A percentile compares a stretch with the other conserved stretches of the same genome.
Evolutionary conservation across 805 yeast genomes (phyloP).

Genomic region (Starmerella tilneyi): DNA sequence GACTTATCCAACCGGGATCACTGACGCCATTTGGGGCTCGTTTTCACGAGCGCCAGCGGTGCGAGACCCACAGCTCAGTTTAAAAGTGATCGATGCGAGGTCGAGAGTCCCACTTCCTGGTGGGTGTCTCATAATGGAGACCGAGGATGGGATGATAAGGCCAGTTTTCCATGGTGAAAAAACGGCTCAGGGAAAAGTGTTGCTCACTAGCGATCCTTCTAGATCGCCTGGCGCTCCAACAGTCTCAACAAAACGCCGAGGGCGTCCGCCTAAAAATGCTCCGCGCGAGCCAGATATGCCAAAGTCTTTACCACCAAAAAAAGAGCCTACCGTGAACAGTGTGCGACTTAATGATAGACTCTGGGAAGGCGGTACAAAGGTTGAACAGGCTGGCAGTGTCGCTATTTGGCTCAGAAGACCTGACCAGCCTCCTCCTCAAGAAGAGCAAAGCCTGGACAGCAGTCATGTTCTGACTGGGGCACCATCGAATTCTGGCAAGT

Average conservation of each 20-base stretch:
- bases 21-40: background rate
- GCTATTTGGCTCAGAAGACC: no score
- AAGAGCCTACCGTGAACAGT: background rate
- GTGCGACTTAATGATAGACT: background rate
- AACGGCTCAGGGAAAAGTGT: conserved; percentile 7
- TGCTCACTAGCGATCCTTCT: conserved; percentile 9
- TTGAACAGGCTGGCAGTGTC: no score
- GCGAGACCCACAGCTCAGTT: background rate
- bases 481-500: no score
- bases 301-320: background rate
- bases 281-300: background rate
- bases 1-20: conserved; percentile 14
- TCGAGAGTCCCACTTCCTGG: conserved; percentile 13
- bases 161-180: conserved; percentile 28
- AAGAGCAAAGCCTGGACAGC: no score
- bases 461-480: no score
- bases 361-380: background rate
- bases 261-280: conserved; percentile 23
- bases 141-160: conserved; percentile 10
- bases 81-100: conserved; percentile 7
- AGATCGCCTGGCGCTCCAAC: background rate
- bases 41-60: background rate
- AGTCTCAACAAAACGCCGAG: conserved; percentile 14
- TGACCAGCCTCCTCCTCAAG: no score
- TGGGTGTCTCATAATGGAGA: conserved; percentile 9